A percentile compares a stretch with the other conserved stretches of the same genome.
These are phyloP conservation scores for Colletotrichum sp. DNA, from an alignment of 2,329 filamentous ascomycete genomes.

Conservation along the genomic window DNA sequence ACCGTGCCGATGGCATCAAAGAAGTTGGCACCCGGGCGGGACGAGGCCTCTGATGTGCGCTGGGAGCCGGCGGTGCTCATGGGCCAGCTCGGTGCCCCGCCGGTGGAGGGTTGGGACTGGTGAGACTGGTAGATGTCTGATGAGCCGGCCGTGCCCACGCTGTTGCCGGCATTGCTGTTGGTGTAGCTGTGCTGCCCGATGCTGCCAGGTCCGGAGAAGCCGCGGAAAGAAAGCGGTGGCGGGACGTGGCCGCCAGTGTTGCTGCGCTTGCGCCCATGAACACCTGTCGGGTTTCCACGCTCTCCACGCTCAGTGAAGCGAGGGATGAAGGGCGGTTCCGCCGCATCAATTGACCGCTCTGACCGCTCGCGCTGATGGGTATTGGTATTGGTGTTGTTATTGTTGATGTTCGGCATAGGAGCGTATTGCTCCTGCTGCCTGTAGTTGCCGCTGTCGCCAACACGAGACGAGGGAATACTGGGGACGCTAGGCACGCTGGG, in stretches of 20 bases:
- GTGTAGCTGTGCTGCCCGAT: conserved; percentile 49
- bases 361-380: conserved; percentile 55
- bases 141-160: conserved; percentile 62
- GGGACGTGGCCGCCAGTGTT: conserved; percentile 81
- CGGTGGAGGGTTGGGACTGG: conserved; percentile 47
- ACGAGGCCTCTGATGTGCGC: conserved; percentile 62
- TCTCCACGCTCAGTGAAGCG: conserved; percentile 70
- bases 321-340: conserved; percentile 75
- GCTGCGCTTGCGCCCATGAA: conserved; percentile 85
- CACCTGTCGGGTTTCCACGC: conserved; percentile 48
- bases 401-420: conserved; percentile 25
- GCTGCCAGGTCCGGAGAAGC: conserved; percentile 68
- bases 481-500: conserved; percentile 53
- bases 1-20: conserved; percentile 91
- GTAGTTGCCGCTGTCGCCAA: conserved; percentile 40
- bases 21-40: conserved; percentile 62
- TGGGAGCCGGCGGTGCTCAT: conserved; percentile 51
- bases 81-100: conserved; percentile 41
- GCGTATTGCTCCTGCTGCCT: conserved; percentile 44
- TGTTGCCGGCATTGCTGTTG: conserved; percentile 64
- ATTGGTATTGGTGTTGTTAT: conserved; percentile 23
- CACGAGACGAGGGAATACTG: conserved; percentile 39
- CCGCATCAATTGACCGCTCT: conserved; percentile 62
- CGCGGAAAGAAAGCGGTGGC: conserved; percentile 76
- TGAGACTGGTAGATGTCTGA: conserved; percentile 66